Conservation (phyloP, 176 grass and related monocot genomes). For the Dendrocalamus sinicus region DNA sequence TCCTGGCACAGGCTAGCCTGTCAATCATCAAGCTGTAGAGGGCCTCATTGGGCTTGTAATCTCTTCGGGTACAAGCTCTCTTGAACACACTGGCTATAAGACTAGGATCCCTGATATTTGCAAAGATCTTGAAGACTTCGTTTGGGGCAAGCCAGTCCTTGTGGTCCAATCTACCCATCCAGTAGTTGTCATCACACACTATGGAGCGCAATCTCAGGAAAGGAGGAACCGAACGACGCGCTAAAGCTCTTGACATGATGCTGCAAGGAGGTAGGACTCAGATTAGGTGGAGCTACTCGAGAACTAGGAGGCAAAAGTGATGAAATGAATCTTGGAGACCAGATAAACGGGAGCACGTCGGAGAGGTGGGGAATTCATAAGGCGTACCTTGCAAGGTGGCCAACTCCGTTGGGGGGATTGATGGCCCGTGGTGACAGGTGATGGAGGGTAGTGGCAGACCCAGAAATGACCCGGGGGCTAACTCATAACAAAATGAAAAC, state of each 20-base stretch:
- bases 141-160: slow-evolving; percentile 94
- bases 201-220: slow-evolving; percentile 46
- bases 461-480: too few species aligned
- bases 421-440: background rate
- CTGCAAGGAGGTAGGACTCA: background rate
- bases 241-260: slow-evolving; percentile 46
- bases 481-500: too few species aligned
- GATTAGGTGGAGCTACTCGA: background rate
- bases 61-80: slow-evolving; percentile 55
- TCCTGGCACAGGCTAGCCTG: slow-evolving; percentile 60
- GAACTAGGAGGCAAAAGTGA: background rate
- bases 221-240: slow-evolving; percentile 31
- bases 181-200: slow-evolving; percentile 50
- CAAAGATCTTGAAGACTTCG: slow-evolving; percentile 81
- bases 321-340: background rate
- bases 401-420: background rate
- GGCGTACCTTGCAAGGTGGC: background rate
- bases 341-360: background rate
- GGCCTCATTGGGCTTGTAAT: slow-evolving; percentile 75
- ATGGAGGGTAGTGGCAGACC: background rate
- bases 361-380: background rate
- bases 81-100: slow-evolving; percentile 55
- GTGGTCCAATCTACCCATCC: slow-evolving; percentile 71
- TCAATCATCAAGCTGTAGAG: slow-evolving; percentile 82
- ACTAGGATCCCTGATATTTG: slow-evolving; percentile 55